Percentiles rank a stretch among this genome's conserved stretches.
phyloP scores from a whole-genome alignment of 352 stramenopile species.

The Phytophthora capsici region DNA sequence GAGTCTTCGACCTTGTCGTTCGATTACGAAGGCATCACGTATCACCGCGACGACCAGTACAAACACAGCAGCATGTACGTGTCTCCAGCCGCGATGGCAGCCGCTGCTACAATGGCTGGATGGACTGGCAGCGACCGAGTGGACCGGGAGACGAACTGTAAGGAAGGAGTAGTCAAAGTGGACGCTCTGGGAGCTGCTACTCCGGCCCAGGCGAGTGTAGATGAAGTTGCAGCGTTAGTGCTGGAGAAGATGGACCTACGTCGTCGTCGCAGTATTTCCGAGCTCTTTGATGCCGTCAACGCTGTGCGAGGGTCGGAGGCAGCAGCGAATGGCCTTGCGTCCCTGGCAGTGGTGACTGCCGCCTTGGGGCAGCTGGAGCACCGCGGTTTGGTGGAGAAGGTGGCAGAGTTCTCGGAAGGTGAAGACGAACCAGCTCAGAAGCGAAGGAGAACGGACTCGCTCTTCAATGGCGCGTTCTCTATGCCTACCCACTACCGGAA shows the following conservation, averaged over 20 bases:
- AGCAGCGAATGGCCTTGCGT: constrained; percentile 28
- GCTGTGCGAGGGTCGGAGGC: constrained; percentile 11
- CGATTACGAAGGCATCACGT: constrained; percentile 72
- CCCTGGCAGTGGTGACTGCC: constrained; percentile 60
- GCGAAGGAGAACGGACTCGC: constrained; percentile 28
- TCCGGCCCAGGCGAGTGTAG: constrained; percentile 33
- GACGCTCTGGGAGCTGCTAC: constrained; percentile 14
- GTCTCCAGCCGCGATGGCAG: constrained; percentile 47
- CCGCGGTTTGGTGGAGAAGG: constrained; percentile 57
- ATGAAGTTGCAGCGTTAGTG: constrained; percentile 57
- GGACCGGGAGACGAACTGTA: constrained; percentile 25
- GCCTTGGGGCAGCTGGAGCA: constrained; percentile 64
- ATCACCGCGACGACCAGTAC: constrained; percentile 83
- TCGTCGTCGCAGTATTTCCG: constrained; percentile 54
- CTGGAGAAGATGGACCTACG: constrained; percentile 68
- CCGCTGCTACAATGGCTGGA: constrained; percentile 33
- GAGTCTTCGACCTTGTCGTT: constrained; percentile 84
- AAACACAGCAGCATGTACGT: constrained; percentile 85
- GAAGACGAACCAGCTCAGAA: constrained; percentile 28
- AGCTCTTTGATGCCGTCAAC: constrained; percentile 65
- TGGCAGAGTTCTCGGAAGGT: constrained; percentile 31
- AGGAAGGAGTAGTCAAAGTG: constrained; percentile 7
- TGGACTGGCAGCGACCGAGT: constrained; percentile 42
- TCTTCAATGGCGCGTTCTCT: constrained; percentile 32
- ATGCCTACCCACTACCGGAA: constrained; percentile 61